These are phyloP conservation scores for Starmerella khaoyaiensis DNA, from an alignment of 805 yeast species.

Conservation along the genomic window DNA sequence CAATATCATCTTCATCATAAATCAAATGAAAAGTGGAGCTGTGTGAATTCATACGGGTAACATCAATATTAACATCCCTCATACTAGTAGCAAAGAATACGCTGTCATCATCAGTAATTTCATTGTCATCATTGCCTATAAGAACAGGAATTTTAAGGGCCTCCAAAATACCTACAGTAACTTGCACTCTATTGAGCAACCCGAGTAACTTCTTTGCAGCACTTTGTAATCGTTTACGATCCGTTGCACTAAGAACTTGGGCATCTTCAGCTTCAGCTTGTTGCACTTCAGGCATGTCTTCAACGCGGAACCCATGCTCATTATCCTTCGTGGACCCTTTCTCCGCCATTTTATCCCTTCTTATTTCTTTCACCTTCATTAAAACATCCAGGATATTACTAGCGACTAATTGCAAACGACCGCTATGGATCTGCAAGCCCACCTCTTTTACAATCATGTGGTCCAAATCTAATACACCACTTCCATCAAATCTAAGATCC, in stretches of 20 bases:
- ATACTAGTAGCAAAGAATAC: conserved; percentile 23
- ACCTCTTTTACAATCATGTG: conserved; percentile 26
- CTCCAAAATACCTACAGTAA: conserved; percentile 27
- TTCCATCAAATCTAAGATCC: conserved; percentile 22
- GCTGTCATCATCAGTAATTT: conserved; percentile 6
- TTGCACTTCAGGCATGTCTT: background rate
- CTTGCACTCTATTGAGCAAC: conserved; percentile 28
- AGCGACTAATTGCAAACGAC: conserved; percentile 22
- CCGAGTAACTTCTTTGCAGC: conserved; percentile 20
- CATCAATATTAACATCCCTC: conserved; percentile 28
- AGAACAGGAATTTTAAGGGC: conserved; percentile 24
- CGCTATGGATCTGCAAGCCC: conserved; percentile 24
- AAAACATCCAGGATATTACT: conserved; percentile 18
- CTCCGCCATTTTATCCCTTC: background rate
- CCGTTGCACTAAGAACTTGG: conserved; percentile 4
- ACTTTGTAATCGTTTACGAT: conserved; percentile 8
- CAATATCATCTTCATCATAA: conserved; percentile 27
- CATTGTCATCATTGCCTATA: background rate
- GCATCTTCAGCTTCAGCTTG: background rate
- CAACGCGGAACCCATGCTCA: too few species aligned
- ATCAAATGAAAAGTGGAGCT: conserved; percentile 31
- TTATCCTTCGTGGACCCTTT: too few species aligned
- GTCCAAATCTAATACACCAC: conserved; percentile 25
- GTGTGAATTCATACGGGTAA: conserved; percentile 30
- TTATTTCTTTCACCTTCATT: conserved; percentile 10